Base-by-base conservation (phyloP, 1,284 basidiomycete species). In the Hortiboletus rubellus region DNA sequence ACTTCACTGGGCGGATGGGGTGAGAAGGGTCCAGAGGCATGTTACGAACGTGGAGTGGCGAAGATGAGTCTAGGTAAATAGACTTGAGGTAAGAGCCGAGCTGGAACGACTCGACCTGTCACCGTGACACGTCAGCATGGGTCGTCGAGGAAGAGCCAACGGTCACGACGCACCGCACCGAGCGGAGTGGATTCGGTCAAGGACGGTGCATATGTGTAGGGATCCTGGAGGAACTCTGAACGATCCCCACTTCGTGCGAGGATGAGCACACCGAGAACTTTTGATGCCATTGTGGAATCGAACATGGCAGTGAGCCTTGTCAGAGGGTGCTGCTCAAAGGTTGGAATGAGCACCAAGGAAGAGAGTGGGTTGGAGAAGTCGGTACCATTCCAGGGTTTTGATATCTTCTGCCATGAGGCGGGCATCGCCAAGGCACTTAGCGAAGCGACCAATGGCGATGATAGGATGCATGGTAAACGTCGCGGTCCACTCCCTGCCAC, bases 191-290 rank as follows among this genome's bases (percentile, higher is more conserved):
- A 89, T 69, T 86, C 84, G 11, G 90, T 89, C 61, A 83, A 79
- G 18, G 83, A 79, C 9, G 83, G 82, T 30, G 82, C 77, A 74
- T 94, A 93, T 31, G 77, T 85, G 66, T 79, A 73, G 43, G 88
- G 87, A 69, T 89, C 82, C 70, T 92, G 90, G 73, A 82, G 81
- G 71, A 82, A 88, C 65, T 81, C 83, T 60, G 78, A 77, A 58
- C 91, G 83, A 74, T 93, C 92, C 58, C 92, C 93, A 64, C 91
- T 92, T 60, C 91, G 86, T 57, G 88, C 87, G 66, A 94, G 80
- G 69, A 93, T 79, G 66, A 95, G 84, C 60, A 91, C 86, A 69
- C 92, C 92, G 62, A 89, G 83, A 60, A 92, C 83, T 73, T 80
- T 82, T 64, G 86, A 83, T 74, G 86, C 77, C 66, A 68, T 71